Base-by-base conservation (phyloP, 768 basidiomycete genomes). In the Pleurotus djamor region DNA sequence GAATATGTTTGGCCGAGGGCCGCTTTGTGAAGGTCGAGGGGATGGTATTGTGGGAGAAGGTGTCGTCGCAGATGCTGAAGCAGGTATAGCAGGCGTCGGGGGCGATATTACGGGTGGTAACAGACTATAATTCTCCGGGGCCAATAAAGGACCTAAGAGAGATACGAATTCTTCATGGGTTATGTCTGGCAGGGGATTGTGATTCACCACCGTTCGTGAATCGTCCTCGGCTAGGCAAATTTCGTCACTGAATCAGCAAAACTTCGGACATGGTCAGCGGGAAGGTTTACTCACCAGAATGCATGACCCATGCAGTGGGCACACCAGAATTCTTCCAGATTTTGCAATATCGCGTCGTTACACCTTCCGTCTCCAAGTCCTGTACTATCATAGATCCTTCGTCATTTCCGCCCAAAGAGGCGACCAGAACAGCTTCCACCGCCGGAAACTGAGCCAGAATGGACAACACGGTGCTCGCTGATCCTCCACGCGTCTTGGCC, bases 81-180 rank as follows among this genome's bases (percentile, higher is more conserved):
- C 72, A 9, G 70, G 67, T 43, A 71, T 66, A 32, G 70, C 59
- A 14, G 71, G 61, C 13, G 66, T 61, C 0, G 72, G 61, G 9
- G 76, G 70, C 32, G 67, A 69, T 33, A 61, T 52, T 6, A 67
- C 64, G 16, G 70, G 64, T 50, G 73, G 71, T 48, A 73, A 62
- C 61, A 76, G 72, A 1, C 73, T 74, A 58, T 87, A 93, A 67
- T 92, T 92, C 69, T 92, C 91, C 8, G 91, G 91, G 0, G 86
- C 89, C 17, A 94, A 82, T 21, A 93, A 69, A n/a, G 92, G 92
- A 0, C 91, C 91, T 1, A 93, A 77, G 48, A 91, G 74, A 3
- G 87, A 82, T 43, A 94, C 86, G 65, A 94, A 93, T 66, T 94
- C 92, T 62, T 93, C 92, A 63, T 94, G 92, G 0, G 90, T 89